phyloP scores from a whole-genome alignment of 352 stramenopile species.

The Blastocystis sp. region DNA sequence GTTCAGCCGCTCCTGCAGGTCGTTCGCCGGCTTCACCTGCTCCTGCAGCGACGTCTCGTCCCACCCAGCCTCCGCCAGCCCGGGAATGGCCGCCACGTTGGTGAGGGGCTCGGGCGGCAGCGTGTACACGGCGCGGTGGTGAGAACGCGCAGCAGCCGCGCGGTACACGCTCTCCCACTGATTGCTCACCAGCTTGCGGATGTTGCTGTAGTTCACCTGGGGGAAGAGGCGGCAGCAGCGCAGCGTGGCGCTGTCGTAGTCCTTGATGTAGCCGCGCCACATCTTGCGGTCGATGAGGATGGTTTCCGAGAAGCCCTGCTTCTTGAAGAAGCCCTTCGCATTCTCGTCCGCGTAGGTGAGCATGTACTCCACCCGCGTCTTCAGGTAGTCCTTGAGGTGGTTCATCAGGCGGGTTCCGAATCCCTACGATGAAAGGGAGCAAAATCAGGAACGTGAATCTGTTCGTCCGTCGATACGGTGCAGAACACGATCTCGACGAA shows the following conservation, averaged over 20 bases:
- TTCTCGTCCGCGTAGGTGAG: constrained; percentile 70
- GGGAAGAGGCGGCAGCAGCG: constrained; percentile 98
- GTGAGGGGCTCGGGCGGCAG: constrained; percentile 60
- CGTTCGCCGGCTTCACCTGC: neutral
- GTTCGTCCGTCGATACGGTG: constrained; percentile 90
- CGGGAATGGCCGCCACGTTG: constrained; percentile 74
- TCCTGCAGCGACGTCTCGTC: constrained; percentile 66
- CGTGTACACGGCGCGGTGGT: constrained; percentile 41
- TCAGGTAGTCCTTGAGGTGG: constrained; percentile 93
- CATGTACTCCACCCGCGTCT: constrained; percentile 73
- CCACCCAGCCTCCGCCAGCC: constrained; percentile 79
- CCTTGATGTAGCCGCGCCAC: constrained; percentile 98
- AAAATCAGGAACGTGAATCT: constrained; percentile 72
- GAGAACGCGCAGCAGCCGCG: constrained; percentile 71
- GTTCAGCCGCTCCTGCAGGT: constrained; percentile 39
- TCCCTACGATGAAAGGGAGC: constrained; percentile 75
- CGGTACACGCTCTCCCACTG: constrained; percentile 80
- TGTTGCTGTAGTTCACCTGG: constrained; percentile 91
- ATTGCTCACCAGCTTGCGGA: constrained; percentile 87
- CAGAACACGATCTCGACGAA: constrained; percentile 99
- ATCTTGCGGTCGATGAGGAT: constrained; percentile 80
- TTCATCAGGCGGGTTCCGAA: constrained; percentile 99
- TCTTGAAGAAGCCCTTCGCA: constrained; percentile 69
- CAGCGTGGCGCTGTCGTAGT: constrained; percentile 97
- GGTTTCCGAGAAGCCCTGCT: constrained; percentile 73